Percentiles rank a stretch among this genome's conserved stretches.
These are phyloP conservation scores for Nakazawaea ishiwadae DNA, from an alignment of 805 yeast species.

Conservation along the genomic window DNA sequence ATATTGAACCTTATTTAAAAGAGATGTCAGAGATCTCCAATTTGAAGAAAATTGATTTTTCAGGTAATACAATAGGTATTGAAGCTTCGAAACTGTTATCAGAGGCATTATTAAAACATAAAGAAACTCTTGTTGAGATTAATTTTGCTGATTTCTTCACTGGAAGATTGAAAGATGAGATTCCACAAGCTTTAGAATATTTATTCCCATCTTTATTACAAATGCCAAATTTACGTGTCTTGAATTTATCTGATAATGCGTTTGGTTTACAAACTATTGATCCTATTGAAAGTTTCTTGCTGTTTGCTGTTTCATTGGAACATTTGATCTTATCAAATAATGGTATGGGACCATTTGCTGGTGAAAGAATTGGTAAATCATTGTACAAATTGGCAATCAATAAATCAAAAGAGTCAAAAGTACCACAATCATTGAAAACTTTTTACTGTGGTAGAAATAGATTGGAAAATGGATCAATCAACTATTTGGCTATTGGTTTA, in stretches of 20 bases:
- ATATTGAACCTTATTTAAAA: slow-evolving; percentile 64
- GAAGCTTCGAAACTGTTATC: slow-evolving; percentile 79
- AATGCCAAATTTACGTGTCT: slow-evolving; percentile 62
- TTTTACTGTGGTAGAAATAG: slow-evolving; percentile 97
- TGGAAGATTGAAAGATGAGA: slow-evolving; percentile 91
- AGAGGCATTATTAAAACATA: slow-evolving; percentile 37
- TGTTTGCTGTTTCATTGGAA: slow-evolving; percentile 72
- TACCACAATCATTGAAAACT: slow-evolving; percentile 59
- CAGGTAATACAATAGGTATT: slow-evolving; percentile 93
- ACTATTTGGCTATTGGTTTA: slow-evolving; percentile 78
- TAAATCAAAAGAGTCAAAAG: slow-evolving; percentile 43
- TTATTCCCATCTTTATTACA: slow-evolving; percentile 70
- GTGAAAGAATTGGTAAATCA: slow-evolving; percentile 88
- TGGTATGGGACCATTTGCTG: slow-evolving; percentile 98
- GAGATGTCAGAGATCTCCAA: slow-evolving; percentile 38
- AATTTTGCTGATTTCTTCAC: slow-evolving; percentile 92
- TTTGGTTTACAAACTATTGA: slow-evolving; percentile 94
- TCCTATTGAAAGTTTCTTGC: slow-evolving; percentile 74
- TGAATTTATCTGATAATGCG: slow-evolving; percentile 92
- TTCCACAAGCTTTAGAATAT: slow-evolving; percentile 73
- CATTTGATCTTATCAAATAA: slow-evolving; percentile 89
- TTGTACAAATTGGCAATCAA: slow-evolving; percentile 65
- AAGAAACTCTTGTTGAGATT: slow-evolving; percentile 54
- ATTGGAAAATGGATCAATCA: slow-evolving; percentile 90
- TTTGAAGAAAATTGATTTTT: slow-evolving; percentile 63